Percentiles rank a stretch among this genome's conserved stretches.
phyloP scores from a whole-genome alignment of 257 asterid species.

The Hygrophila difformis region DNA sequence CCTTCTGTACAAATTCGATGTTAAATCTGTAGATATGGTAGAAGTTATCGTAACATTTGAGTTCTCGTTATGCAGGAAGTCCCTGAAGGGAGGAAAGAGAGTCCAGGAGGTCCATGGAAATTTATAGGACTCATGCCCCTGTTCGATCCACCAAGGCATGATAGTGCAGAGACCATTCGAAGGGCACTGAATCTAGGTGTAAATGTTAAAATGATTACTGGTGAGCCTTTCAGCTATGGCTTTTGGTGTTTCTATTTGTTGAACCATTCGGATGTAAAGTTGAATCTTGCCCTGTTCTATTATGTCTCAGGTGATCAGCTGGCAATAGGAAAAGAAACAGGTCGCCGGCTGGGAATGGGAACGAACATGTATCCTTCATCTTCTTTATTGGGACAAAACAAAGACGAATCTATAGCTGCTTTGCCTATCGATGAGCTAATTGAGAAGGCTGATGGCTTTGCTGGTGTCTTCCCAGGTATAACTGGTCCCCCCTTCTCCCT shows the following conservation, averaged over 20 bases:
- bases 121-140: conserved; percentile 62
- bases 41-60: no score
- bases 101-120: conserved; percentile 60
- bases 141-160: conserved; percentile 64
- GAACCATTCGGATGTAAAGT: no score
- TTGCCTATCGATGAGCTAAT: conserved; percentile 90
- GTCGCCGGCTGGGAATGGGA: conserved; percentile 97
- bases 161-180: conserved; percentile 21
- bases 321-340: conserved; percentile 96
- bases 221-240: no score
- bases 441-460: conserved; percentile 98
- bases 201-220: conserved; percentile 16
- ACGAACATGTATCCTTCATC: conserved; percentile 98
- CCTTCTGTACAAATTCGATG: no score
- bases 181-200: conserved; percentile 16
- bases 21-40: no score
- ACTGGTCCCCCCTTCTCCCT: no score
- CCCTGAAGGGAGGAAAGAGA: conserved; percentile 48
- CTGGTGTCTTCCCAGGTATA: conserved; percentile 98
- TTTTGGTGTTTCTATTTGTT: no score
- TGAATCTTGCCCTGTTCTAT: neutral
- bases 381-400: conserved; percentile 91
- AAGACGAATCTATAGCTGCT: conserved; percentile 91
- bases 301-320: conserved; percentile 79
- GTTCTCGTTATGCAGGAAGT: no score